phyloP scores from a whole-genome alignment of 192 early-diverging fungal species.

The Obelidium mucronatum region DNA sequence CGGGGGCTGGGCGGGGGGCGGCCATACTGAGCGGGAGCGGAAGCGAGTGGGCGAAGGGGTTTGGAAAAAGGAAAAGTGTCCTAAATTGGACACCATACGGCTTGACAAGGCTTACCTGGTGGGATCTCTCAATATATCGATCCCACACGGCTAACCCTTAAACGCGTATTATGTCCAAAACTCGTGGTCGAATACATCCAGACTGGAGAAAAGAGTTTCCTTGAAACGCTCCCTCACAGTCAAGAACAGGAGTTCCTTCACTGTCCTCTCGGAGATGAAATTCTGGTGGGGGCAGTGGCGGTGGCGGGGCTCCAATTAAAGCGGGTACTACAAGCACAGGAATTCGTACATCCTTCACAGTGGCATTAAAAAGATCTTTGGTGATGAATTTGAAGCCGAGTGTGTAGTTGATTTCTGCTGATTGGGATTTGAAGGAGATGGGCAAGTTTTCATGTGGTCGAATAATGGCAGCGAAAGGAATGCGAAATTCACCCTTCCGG shows the following conservation, averaged over 20 bases:
- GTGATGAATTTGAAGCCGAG: neutral
- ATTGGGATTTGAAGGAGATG: slow-evolving; percentile 10
- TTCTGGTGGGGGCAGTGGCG: neutral
- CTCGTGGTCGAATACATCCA: neutral
- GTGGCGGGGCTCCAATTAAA: neutral
- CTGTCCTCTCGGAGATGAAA: neutral
- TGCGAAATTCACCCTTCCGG: neutral
- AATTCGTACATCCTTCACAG: neutral
- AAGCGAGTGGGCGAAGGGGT: too few species aligned
- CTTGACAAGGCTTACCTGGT: too few species aligned
- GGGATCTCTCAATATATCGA: too few species aligned
- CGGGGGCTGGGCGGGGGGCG: too few species aligned
- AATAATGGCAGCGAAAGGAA: neutral
- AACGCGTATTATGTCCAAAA: too few species aligned
- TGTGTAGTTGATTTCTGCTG: neutral
- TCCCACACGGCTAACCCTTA: too few species aligned
- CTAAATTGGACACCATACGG: too few species aligned
- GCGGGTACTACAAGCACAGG: slow-evolving; percentile 11
- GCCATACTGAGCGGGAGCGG: too few species aligned
- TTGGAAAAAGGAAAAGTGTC: too few species aligned
- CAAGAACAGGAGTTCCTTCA: slow-evolving; percentile 9
- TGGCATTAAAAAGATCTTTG: neutral
- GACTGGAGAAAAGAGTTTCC: neutral
- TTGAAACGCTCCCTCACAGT: slow-evolving; percentile 7
- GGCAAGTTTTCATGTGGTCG: neutral